Evolutionary conservation across 192 early-diverging fungal species (phyloP), one percentile per base, ranked within the genome.

Genomic region (Coemansia sp.): DNA sequence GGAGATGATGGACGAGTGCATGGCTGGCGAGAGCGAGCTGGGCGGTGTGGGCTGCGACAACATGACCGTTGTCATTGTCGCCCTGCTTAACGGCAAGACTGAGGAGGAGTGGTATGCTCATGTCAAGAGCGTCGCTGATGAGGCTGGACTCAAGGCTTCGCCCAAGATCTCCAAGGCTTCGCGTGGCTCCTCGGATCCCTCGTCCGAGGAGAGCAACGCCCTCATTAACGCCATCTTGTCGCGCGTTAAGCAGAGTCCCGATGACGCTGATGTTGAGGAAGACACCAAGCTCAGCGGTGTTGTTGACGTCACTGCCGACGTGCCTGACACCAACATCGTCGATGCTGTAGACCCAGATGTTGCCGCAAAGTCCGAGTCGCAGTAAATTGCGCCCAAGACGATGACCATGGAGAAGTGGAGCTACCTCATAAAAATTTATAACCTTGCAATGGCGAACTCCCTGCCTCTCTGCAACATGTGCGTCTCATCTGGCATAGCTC

Each of bases 1-100:
- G 80, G 82, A 86, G 29, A 86, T 98, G 51, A 97, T 98, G 94
- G 92, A 96, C 66, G 78, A 86, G 60, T 98, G 98, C 69, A 85
- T 99, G 64, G 95, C 96, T 27, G 78, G 87, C 27, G 94, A 95
- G 70, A 89, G 86, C 69, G 95, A 95, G 38, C 82, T 94, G 63
- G 93, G 91, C 58, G 92, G 93, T 25, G 89, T 99, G 46, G 98
- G 98, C 19, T 99, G 96, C 82, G 98, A 99, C 82, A 99, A 99
- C 83, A 99, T 99, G 98, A 98, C 98, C 1, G 90, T 98, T 15
- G 82, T 98, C 27, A 93, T 99, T 39, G 89, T 95, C 9, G 98
- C 86, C 5, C 74, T 97, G 45, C 85, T 98, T 67, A 86, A 92
- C 61, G 94, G 93, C 38, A 88, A 85, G 68, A 87, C 85, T 37